Base-by-base conservation (phyloP, 495 filamentous ascomycete genomes). In the Penicillium silybi region DNA sequence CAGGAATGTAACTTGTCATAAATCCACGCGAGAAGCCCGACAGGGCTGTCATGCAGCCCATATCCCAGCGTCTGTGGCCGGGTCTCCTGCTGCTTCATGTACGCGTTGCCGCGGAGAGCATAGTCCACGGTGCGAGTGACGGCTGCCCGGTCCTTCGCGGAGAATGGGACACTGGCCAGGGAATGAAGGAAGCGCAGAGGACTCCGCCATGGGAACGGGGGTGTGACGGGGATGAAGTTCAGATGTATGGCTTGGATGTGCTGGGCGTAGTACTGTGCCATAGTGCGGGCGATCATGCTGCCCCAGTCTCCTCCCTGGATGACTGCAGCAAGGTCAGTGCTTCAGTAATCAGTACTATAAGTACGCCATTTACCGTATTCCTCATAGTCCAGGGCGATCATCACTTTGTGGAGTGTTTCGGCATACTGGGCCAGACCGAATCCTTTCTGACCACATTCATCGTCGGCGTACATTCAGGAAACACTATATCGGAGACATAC, bases 271-370 rank as follows among this genome's bases (percentile, higher is more conserved):
- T 56, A 62, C 17, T 61, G 54, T 19, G 66, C 65, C 56, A 81
- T 72, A 6, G 55, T 54, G 22, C 74, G 70, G 34, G 68, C 66
- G 49, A 79, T 70, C 47, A 66, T 66, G 50, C 65, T 69, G 44
- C 76, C 77, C 72, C 72, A 77, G 57, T 80, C 76, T 48, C 77
- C 76, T 51, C 73, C 76, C 67, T 80, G 76, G 19, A 74, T 69
- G 16, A 71, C 72, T 75, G 34, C 19, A 17, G n/a, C 0, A 29
- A 17, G 17, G 22, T 65, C 50, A 54, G 53, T 5, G 18, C 8
- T 34, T 8, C 13, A 7, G 26, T 17, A 3, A 19, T 1, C 7
- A 9, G 16, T 40, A 10, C 4, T 1, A 38, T 6, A 20, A 3
- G 6, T 4, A 18, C 13, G 20, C 4, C 29, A 10, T 17, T 47